A percentile compares a stretch with the other conserved stretches of the same genome.
Conservation (phyloP, 2,329 filamentous ascomycete genomes). For the Cladorrhinum sp. region DNA sequence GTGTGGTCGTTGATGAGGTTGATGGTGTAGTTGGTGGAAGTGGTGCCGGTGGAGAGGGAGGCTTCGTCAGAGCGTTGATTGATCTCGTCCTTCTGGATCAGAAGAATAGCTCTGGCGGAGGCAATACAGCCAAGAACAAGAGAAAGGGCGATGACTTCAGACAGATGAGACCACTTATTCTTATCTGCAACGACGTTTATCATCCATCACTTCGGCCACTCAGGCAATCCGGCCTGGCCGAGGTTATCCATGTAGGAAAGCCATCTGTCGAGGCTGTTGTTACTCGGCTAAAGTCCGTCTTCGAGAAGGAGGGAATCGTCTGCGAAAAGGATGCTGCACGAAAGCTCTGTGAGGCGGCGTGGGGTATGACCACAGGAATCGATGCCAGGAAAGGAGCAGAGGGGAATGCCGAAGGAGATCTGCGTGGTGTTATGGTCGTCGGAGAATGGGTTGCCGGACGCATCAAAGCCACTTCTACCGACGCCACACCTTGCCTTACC, state of each 20-base stretch:
- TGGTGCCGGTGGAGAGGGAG: conserved; percentile 76
- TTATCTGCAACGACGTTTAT: conserved; percentile 98
- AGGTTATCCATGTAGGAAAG: conserved; percentile 88
- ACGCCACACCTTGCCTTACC: conserved; percentile 54
- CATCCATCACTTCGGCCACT: conserved; percentile 83
- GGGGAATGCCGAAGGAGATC: conserved; percentile 66
- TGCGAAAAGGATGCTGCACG: conserved; percentile 88
- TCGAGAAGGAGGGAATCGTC: conserved; percentile 82
- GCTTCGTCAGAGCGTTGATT: conserved; percentile 92
- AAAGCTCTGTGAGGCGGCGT: conserved; percentile 77
- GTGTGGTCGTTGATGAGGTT: conserved; percentile 93
- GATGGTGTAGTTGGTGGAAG: conserved; percentile 87
- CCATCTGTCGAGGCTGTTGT: conserved; percentile 85
- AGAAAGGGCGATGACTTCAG: conserved; percentile 84
- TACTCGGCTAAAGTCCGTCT: conserved; percentile 74
- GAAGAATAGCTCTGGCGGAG: conserved; percentile 58
- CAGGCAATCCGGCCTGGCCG: conserved; percentile 78
- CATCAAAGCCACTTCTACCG: conserved; percentile 50
- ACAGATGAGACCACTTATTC: conserved; percentile 79
- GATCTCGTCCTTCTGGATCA: conserved; percentile 85
- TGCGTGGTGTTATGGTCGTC: conserved; percentile 81
- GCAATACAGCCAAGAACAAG: conserved; percentile 47
- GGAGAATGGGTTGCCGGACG: conserved; percentile 82
- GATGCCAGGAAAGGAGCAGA: conserved; percentile 68
- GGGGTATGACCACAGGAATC: conserved; percentile 72